Conservation (phyloP, 768 basidiomycete genomes). For the Tephrocybe rancida region DNA sequence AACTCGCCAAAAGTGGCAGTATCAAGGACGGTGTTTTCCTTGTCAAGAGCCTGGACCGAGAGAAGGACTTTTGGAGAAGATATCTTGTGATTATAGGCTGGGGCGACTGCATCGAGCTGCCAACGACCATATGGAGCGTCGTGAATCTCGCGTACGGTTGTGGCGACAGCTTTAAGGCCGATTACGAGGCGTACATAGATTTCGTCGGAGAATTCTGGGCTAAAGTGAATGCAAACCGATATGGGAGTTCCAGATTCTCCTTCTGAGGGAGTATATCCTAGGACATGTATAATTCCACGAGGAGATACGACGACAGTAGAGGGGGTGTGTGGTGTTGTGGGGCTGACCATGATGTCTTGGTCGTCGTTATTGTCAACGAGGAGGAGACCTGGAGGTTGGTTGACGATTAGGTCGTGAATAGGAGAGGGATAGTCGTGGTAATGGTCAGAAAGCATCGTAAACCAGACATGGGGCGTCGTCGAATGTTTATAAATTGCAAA, state of each 20-base stretch:
- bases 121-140: constrained; percentile 51
- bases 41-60: constrained; percentile 64
- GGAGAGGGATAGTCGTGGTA: constrained; percentile 14
- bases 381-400: background rate
- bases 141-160: constrained; percentile 61
- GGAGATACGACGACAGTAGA: constrained; percentile 42
- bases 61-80: constrained; percentile 48
- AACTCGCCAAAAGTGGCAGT: constrained; percentile 74
- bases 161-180: constrained; percentile 66
- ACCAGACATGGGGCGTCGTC: background rate
- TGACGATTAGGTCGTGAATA: constrained; percentile 4
- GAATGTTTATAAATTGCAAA: constrained; percentile 18
- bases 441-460: constrained; percentile 2
- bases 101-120: constrained; percentile 68
- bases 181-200: constrained; percentile 77
- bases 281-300: constrained; percentile 61
- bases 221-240: constrained; percentile 64
- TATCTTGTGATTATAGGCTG: constrained; percentile 49
- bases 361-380: background rate
- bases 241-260: constrained; percentile 68
- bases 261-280: constrained; percentile 63
- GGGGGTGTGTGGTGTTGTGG: background rate
- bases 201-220: constrained; percentile 46
- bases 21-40: constrained; percentile 57
- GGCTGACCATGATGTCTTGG: background rate